A percentile compares a stretch with the other conserved stretches of the same genome.
Evolutionary conservation across 1,139 yeast species (phyloP).

Genomic region (Blastobotrys capitulatus): DNA sequence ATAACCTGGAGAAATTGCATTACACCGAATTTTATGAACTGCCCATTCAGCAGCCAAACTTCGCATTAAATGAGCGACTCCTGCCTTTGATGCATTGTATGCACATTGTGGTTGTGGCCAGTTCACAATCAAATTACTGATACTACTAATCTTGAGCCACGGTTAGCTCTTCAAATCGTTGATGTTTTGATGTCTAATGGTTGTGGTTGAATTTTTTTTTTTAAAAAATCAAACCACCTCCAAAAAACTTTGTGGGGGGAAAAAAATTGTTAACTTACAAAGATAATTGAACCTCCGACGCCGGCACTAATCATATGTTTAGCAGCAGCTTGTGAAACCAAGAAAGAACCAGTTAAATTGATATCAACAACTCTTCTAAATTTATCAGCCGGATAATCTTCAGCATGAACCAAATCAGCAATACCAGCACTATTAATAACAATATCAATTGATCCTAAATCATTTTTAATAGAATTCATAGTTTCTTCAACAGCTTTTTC

Average conservation of each 20-base stretch:
- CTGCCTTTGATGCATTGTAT: slow-evolving; percentile 59
- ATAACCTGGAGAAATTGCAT: slow-evolving; percentile 54
- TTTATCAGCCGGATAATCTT: slow-evolving; percentile 69
- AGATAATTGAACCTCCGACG: slow-evolving; percentile 45
- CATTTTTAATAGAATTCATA: slow-evolving; percentile 49
- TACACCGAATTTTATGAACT: slow-evolving; percentile 46
- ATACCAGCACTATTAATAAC: slow-evolving; percentile 75
- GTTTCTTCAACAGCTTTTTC: slow-evolving; percentile 48
- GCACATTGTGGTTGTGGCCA: slow-evolving; percentile 58
- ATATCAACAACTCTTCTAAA: slow-evolving; percentile 72
- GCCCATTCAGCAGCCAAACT: slow-evolving; percentile 59
- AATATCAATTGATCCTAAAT: slow-evolving; percentile 56
- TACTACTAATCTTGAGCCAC: no score
- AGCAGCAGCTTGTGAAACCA: slow-evolving; percentile 64
- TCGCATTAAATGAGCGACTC: slow-evolving; percentile 49
- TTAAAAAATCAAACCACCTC: no score
- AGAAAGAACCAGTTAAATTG: slow-evolving; percentile 72
- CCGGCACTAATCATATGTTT: slow-evolving; percentile 59
- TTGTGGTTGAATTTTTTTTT: no score
- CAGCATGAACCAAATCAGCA: slow-evolving; percentile 76
- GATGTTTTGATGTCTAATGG: no score
- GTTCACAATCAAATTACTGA: no score
- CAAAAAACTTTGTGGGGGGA: no score
- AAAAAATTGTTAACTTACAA: no score
- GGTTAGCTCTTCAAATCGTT: no score